Evolutionary conservation across 106 monocot species (phyloP).

Genomic region (Allium cepa): DNA sequence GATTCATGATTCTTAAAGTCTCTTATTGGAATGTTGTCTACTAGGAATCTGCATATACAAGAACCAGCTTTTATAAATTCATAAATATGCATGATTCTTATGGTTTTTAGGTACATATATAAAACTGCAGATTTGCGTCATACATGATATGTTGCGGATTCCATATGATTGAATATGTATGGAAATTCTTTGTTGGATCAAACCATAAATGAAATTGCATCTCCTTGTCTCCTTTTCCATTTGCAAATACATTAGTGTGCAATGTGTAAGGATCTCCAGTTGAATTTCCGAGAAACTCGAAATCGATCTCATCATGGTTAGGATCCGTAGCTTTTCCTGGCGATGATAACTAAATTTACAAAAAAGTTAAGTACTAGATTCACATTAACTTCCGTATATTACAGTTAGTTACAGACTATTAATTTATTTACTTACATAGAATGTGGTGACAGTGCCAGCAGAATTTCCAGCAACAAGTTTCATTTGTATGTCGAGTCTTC

Average conservation of each 20-base stretch:
- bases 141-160: slow-evolving; percentile 19
- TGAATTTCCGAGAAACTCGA: slow-evolving; percentile 23
- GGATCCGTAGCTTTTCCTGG: slow-evolving; percentile 10
- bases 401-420: too few relatives aligned
- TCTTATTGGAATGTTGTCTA: slow-evolving; percentile 29
- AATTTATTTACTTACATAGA: slow-evolving; percentile 5
- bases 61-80: too few relatives aligned
- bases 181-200: slow-evolving; percentile 49
- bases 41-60: neutral
- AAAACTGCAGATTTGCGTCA: neutral
- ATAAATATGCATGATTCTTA: too few relatives aligned
- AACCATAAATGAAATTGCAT: slow-evolving; percentile 58
- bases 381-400: too few relatives aligned
- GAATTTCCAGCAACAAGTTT: slow-evolving; percentile 15
- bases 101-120: too few relatives aligned
- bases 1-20: slow-evolving; percentile 39
- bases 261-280: slow-evolving; percentile 24
- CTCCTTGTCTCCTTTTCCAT: slow-evolving; percentile 53
- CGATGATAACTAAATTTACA: slow-evolving; percentile 10
- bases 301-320: slow-evolving; percentile 28
- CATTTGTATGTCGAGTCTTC: slow-evolving; percentile 4
- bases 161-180: slow-evolving; percentile 62
- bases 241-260: slow-evolving; percentile 31
- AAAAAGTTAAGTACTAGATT: neutral
- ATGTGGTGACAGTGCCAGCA: slow-evolving; percentile 12